Evolutionary conservation across 352 stramenopile species (phyloP).

Genomic region (Phytopythium ostracodes): DNA sequence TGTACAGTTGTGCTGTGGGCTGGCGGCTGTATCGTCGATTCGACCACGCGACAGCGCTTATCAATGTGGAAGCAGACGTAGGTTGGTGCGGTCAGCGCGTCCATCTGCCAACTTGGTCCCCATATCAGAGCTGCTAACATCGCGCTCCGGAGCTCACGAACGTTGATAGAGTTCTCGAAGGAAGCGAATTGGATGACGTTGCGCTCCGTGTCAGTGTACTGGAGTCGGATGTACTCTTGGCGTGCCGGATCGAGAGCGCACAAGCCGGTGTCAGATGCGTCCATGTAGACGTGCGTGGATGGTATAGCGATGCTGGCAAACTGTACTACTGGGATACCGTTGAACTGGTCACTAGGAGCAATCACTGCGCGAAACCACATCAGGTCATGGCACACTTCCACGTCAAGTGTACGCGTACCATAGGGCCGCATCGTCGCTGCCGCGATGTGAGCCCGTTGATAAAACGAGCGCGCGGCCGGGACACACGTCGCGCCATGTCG

Average conservation of each 20-base stretch:
- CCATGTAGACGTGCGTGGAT: conserved; percentile 15
- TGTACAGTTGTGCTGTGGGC: not conserved
- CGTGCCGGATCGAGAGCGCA: conserved; percentile 9
- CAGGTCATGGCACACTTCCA: conserved; percentile 1
- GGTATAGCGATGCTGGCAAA: not conserved
- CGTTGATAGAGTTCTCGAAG: not conserved
- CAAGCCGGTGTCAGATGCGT: conserved; percentile 12
- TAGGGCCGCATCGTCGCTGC: not conserved
- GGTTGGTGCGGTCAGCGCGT: not conserved
- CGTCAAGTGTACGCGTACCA: not conserved
- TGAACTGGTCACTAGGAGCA: not conserved
- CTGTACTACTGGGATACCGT: conserved; percentile 9
- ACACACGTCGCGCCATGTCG: not conserved
- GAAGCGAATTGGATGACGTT: no score
- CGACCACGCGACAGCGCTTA: conserved; percentile 7
- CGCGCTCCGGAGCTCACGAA: not conserved
- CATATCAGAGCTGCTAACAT: not conserved
- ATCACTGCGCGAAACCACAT: conserved; percentile 10
- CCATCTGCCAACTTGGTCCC: not conserved
- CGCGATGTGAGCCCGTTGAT: not conserved
- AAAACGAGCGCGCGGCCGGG: not conserved
- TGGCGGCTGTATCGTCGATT: not conserved
- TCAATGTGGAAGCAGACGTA: conserved; percentile 10
- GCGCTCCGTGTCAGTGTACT: no score
- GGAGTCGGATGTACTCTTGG: conserved; percentile 11